A percentile compares a stretch with the other conserved stretches of the same genome.
Conservation (phyloP, 495 filamentous ascomycete species). For the Daldinia childiae region DNA sequence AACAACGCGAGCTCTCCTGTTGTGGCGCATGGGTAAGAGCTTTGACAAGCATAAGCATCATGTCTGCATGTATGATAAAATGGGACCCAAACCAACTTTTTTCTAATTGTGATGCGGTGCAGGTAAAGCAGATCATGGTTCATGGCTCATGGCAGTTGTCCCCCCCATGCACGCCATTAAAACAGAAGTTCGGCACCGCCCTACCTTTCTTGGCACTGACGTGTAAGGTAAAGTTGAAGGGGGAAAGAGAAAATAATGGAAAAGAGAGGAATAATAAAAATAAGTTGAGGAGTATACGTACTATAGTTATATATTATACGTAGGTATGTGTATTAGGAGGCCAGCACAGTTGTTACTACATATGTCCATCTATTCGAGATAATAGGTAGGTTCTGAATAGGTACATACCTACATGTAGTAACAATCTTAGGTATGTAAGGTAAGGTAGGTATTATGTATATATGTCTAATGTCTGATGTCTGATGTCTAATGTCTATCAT, state of each 20-base stretch:
- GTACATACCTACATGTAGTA: background rate
- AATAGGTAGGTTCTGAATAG: background rate
- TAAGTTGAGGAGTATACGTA: background rate
- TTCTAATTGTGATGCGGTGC: conserved; percentile 45
- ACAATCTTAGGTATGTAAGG: too few relatives aligned
- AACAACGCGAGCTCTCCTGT: conserved; percentile 31
- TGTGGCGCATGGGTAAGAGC: conserved; percentile 31
- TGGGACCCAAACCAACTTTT: conserved; percentile 46
- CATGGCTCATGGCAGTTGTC: conserved; percentile 50
- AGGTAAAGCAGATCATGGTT: conserved; percentile 49
- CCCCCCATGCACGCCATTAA: conserved; percentile 40
- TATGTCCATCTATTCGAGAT: conserved; percentile 2
- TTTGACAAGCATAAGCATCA: conserved; percentile 47
- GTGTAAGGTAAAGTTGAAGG: conserved; percentile 17
- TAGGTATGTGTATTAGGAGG: background rate
- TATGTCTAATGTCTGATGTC: background rate
- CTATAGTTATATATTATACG: too few relatives aligned
- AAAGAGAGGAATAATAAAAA: conserved; percentile 10
- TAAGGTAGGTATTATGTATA: background rate
- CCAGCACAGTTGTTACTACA: conserved; percentile 1
- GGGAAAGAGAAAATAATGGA: conserved; percentile 10
- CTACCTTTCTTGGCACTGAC: conserved; percentile 29
- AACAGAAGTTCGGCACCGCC: conserved; percentile 45
- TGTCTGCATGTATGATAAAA: conserved; percentile 29
- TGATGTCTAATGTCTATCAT: conserved; percentile 15